Evolutionary conservation across 257 asterid species (phyloP), one percentile per base, ranked within the genome.

Genomic region (Linaria vulgaris): DNA sequence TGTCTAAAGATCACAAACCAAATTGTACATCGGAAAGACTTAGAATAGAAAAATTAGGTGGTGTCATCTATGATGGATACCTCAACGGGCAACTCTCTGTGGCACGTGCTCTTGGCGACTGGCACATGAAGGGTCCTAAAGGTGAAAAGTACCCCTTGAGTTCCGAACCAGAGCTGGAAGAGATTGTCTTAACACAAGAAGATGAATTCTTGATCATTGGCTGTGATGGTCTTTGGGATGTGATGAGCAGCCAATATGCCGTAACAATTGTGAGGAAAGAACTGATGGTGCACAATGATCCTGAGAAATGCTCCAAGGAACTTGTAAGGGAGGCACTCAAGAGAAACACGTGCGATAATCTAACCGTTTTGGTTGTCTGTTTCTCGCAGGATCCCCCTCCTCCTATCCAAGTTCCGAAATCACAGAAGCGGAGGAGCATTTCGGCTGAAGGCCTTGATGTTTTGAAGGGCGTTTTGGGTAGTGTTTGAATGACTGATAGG

Each of bases 171-270:
- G 96, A 90, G 75, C 62, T 90, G 34, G 82, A 83, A 66, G 96
- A 90, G 74, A 21, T 85, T 52, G 64, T 71, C 56, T 62, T 90
- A 56, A 71, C 84, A 3, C 94, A 82, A 59, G 96, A 88, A 76
- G 97, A 90, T 6, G 91, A 90, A 83, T 90, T 90, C 77, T 67
- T 90, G 74, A 84, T 90, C 22, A 85, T 88, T 1, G 97, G 96
- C 1, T 85, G 96, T 11, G 96, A 90, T 69, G 97, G 97, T 13
- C 62, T 90, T 13, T 90, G 97, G 97, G 96, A 90, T 43, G 94
- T 90, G 12, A 90, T 88, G 96, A 90, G 97, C 34, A 90, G 96
- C 74, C 95, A 85, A 54, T 90, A 80, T 21, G 96, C 96, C 0
- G 96, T 90, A 12, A 88, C 96, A 20, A 77, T 90, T 9, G 89